phyloP scores from a whole-genome alignment of 495 filamentous ascomycete species.

The Talaromyces liani region DNA sequence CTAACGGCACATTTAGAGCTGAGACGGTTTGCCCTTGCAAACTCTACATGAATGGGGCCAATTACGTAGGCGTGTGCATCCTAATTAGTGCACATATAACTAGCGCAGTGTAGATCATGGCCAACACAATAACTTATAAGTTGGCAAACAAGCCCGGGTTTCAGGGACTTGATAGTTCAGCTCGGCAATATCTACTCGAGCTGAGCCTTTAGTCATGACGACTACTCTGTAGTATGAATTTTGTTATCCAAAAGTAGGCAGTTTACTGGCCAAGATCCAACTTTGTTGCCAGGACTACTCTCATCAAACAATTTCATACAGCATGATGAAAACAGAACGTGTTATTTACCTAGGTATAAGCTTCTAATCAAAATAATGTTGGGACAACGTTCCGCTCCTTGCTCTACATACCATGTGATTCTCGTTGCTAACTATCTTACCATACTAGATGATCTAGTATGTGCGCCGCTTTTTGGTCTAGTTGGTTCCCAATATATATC shows the following conservation, averaged over 20 bases:
- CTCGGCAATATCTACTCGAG: neutral
- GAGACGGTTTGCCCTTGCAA: neutral
- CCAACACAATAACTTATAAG: neutral
- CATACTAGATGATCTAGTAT: no score
- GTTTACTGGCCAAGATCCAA: neutral
- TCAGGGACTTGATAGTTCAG: neutral
- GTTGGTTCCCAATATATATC: no score
- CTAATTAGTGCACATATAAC: neutral
- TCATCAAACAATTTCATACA: neutral
- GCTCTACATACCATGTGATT: no score
- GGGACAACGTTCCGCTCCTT: no score
- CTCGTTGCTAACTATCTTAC: no score
- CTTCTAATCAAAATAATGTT: no score
- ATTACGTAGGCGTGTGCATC: neutral
- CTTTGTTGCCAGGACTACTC: neutral
- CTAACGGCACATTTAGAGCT: neutral
- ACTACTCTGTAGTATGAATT: neutral
- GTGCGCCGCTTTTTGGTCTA: no score
- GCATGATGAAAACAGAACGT: neutral
- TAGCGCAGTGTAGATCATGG: neutral
- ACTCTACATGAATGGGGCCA: neutral
- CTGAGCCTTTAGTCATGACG: neutral
- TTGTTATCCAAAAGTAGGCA: neutral
- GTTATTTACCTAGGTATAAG: neutral
- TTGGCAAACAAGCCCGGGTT: neutral